Evolutionary conservation across 371 early-diverging fungal genomes (phyloP).

Genomic region (Haplosporangium sp.): DNA sequence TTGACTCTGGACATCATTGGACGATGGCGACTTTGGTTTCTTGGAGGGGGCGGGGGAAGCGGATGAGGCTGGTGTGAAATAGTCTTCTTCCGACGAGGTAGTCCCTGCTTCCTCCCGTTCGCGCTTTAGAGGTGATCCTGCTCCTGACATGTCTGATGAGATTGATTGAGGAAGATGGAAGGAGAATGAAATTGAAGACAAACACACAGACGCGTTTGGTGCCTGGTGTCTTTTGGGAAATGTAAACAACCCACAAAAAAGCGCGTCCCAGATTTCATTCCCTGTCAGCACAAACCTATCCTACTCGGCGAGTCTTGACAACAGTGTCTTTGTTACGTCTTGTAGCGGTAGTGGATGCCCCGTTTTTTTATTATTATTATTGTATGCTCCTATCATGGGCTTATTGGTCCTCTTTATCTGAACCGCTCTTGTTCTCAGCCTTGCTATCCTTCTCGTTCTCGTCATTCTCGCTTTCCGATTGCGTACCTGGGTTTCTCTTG

Average conservation of each 20-base stretch:
- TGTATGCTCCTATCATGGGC: too few species aligned
- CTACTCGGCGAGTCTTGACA: too few species aligned
- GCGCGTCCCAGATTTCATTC: conserved; percentile 19
- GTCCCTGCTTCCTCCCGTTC: conserved; percentile 37
- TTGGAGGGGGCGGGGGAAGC: conserved; percentile 45
- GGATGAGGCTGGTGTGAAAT: conserved; percentile 44
- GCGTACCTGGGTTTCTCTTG: conserved; percentile 16
- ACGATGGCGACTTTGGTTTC: conserved; percentile 41
- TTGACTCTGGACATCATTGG: not conserved
- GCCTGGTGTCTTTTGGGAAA: conserved; percentile 6
- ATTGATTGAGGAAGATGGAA: conserved; percentile 2
- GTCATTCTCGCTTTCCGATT: conserved; percentile 10
- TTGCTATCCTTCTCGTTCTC: conserved; percentile 5
- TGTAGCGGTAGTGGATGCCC: too few species aligned
- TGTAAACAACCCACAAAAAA: conserved; percentile 16
- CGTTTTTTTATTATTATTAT: too few species aligned
- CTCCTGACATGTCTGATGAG: conserved; percentile 37
- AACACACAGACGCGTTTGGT: not conserved
- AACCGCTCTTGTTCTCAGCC: not conserved
- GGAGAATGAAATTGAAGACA: not conserved
- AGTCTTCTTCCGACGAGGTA: conserved; percentile 41
- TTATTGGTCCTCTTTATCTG: conserved; percentile 13
- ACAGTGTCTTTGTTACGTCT: too few species aligned
- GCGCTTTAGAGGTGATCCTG: conserved; percentile 38
- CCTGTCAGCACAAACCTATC: not conserved